These are phyloP conservation scores for Podosphaera fusca DNA, from an alignment of 2,329 filamentous ascomycete species.

Conservation along the genomic window DNA sequence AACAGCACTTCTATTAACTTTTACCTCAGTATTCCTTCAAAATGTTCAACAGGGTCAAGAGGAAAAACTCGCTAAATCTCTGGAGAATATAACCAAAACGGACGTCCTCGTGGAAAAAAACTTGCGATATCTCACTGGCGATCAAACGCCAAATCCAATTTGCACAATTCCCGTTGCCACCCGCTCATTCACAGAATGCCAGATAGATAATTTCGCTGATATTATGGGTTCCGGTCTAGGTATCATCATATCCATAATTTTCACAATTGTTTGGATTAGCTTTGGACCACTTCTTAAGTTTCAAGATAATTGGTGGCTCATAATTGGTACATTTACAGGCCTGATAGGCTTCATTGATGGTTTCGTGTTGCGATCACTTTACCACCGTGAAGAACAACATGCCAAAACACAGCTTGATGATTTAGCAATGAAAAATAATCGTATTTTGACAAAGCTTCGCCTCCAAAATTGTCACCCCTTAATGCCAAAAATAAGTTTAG, in stretches of 20 bases:
- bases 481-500: background rate
- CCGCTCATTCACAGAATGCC: slow-evolving; percentile 17
- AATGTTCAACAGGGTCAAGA: slow-evolving; percentile 19
- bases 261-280: slow-evolving; percentile 18
- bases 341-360: slow-evolving; percentile 23
- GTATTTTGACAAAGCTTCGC: slow-evolving; percentile 5
- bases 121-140: slow-evolving; percentile 17
- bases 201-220: slow-evolving; percentile 21
- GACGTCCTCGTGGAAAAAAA: slow-evolving; percentile 17
- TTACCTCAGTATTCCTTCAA: slow-evolving; percentile 19
- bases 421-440: slow-evolving; percentile 7
- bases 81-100: slow-evolving; percentile 16
- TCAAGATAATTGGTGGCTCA: slow-evolving; percentile 23
- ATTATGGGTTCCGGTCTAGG: slow-evolving; percentile 21
- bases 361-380: slow-evolving; percentile 23
- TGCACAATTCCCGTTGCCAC: slow-evolving; percentile 16
- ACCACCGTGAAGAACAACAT: slow-evolving; percentile 12
- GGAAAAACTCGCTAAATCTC: slow-evolving; percentile 14
- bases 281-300: slow-evolving; percentile 20
- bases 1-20: slow-evolving; percentile 21
- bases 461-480: background rate
- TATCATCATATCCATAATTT: slow-evolving; percentile 18
- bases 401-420: slow-evolving; percentile 10
- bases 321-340: slow-evolving; percentile 25
- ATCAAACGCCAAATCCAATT: slow-evolving; percentile 15